Evolutionary conservation across 2,329 filamentous ascomycete genomes (phyloP).

Genomic region (Alternaria ventricosa): DNA sequence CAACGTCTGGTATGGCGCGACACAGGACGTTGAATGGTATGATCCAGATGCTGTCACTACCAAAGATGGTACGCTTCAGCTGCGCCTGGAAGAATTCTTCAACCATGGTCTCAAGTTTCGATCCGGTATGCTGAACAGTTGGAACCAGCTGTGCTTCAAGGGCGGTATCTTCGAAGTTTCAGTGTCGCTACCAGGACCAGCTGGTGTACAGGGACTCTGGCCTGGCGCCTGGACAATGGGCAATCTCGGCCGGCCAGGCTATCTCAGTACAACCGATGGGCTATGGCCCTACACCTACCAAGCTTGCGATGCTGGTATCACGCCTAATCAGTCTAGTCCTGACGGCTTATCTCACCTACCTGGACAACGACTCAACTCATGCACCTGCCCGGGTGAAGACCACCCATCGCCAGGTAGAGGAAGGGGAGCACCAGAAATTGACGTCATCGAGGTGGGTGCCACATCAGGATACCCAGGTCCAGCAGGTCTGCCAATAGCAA

Average conservation of each 20-base stretch:
- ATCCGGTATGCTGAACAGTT: slow-evolving; percentile 61
- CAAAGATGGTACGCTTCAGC: slow-evolving; percentile 54
- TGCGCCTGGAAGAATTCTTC: slow-evolving; percentile 54
- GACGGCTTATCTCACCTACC: slow-evolving; percentile 54
- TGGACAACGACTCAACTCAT: slow-evolving; percentile 55
- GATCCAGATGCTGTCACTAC: slow-evolving; percentile 61
- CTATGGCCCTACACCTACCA: slow-evolving; percentile 64
- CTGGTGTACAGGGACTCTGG: slow-evolving; percentile 58
- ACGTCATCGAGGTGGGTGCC: slow-evolving; percentile 57
- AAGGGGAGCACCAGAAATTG: slow-evolving; percentile 58
- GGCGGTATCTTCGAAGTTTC: slow-evolving; percentile 61
- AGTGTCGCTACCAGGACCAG: slow-evolving; percentile 59
- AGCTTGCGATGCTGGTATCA: slow-evolving; percentile 58
- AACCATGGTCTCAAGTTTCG: slow-evolving; percentile 57
- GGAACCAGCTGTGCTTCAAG: slow-evolving; percentile 63
- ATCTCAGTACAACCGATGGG: slow-evolving; percentile 60
- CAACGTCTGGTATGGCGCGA: slow-evolving; percentile 63
- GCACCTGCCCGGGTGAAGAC: slow-evolving; percentile 54
- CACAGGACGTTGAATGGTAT: slow-evolving; percentile 60
- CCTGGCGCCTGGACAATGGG: slow-evolving; percentile 63
- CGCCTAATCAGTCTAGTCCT: slow-evolving; percentile 55
- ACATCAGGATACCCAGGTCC: slow-evolving; percentile 43
- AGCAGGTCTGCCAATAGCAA: slow-evolving; percentile 52
- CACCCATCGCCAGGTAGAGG: slow-evolving; percentile 57
- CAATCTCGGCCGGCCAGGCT: slow-evolving; percentile 61